Conservation (phyloP, 2,329 filamentous ascomycete species). For the Herpotrichia juniperi region DNA sequence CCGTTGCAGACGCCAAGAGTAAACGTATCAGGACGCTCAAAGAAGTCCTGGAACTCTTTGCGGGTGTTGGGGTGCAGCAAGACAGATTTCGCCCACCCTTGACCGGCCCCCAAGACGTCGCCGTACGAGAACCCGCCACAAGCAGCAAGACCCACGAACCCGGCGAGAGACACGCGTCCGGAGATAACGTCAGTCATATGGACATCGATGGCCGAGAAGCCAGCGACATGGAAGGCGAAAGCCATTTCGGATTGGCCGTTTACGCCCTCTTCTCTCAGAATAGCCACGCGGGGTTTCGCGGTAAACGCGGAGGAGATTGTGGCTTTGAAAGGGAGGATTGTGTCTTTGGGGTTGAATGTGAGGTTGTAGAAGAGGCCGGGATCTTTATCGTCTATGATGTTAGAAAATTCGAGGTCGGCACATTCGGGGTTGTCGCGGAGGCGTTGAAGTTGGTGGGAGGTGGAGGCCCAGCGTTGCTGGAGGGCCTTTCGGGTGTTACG, state of each 20-base stretch:
- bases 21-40: constrained; percentile 87
- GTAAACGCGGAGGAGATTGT: constrained; percentile 67
- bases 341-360: constrained; percentile 79
- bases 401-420: constrained; percentile 81
- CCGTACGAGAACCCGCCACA: constrained; percentile 97
- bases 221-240: constrained; percentile 89
- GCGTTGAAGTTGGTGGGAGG: constrained; percentile 89
- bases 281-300: constrained; percentile 78
- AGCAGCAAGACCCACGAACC: constrained; percentile 88
- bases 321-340: constrained; percentile 71
- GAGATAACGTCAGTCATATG: constrained; percentile 95
- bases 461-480: constrained; percentile 87
- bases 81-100: constrained; percentile 95
- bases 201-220: constrained; percentile 89
- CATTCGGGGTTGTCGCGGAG: constrained; percentile 86
- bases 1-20: constrained; percentile 95
- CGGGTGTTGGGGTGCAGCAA: constrained; percentile 79
- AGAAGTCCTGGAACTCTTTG: constrained; percentile 82
- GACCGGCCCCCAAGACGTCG: constrained; percentile 89
- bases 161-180: constrained; percentile 76
- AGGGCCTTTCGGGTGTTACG: constrained; percentile 73
- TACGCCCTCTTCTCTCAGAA: constrained; percentile 92
- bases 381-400: constrained; percentile 75
- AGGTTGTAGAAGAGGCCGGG: constrained; percentile 86
- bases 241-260: constrained; percentile 98